phyloP scores from a whole-genome alignment of 1,284 basidiomycete genomes.

The Leccinum solheimii region DNA sequence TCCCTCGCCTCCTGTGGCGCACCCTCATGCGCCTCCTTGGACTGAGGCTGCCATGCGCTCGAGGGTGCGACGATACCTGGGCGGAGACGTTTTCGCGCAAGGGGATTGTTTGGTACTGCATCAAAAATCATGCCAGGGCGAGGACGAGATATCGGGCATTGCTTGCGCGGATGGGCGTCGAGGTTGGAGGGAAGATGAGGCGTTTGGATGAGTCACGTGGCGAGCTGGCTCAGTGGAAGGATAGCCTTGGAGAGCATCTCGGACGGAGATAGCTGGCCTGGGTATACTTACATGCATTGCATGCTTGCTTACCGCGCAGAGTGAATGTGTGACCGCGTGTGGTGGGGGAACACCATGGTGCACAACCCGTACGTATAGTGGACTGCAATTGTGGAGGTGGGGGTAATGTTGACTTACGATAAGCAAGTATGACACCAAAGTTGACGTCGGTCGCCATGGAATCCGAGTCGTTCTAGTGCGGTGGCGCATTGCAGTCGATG shows the following conservation, averaged over 20 bases:
- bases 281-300: not conserved
- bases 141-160: conserved; percentile 28
- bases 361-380: too few relatives aligned
- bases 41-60: conserved; percentile 43
- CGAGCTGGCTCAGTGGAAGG: conserved; percentile 30
- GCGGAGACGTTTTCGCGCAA: conserved; percentile 48
- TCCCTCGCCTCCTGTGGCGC: conserved; percentile 53
- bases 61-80: conserved; percentile 52
- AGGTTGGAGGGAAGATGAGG: conserved; percentile 42
- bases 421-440: not conserved
- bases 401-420: not conserved
- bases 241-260: conserved; percentile 16
- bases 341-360: not conserved
- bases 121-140: conserved; percentile 42
- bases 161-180: conserved; percentile 31
- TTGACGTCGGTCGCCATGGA: not conserved
- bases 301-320: not conserved
- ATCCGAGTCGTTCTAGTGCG: not conserved
- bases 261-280: conserved; percentile 9
- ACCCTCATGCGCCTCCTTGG: conserved; percentile 52
- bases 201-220: conserved; percentile 46
- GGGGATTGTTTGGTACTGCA: conserved; percentile 61
- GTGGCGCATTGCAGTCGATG: not conserved
- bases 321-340: not conserved
- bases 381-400: not conserved